Base-by-base conservation (phyloP, 306 rosid genomes). In the Begonia fuchsioides region DNA sequence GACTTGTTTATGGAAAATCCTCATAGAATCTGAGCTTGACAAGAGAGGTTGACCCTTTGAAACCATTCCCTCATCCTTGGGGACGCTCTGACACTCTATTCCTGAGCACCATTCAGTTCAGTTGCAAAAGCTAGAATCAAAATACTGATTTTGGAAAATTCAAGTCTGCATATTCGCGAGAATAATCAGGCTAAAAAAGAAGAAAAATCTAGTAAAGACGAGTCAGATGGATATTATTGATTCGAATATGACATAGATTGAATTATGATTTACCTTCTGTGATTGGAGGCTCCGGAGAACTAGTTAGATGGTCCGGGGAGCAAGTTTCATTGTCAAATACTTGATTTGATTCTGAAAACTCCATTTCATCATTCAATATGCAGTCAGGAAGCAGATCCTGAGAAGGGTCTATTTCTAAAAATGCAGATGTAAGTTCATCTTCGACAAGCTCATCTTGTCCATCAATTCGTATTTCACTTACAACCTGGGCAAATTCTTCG, bases 201-300 rank as follows among this genome's bases (percentile, higher is more conserved):
- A 9, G 19, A 13, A 19, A 17, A 46, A 12, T 20, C 5, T 20
- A 20, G 32, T n/a, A n/a, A n/a, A n/a, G n/a, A n/a, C n/a, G n/a
- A n/a, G n/a, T n/a, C n/a, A n/a, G n/a, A n/a, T n/a, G n/a, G n/a
- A n/a, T n/a, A n/a, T n/a, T n/a, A n/a, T n/a, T n/a, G n/a, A n/a
- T n/a, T n/a, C n/a, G n/a, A n/a, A 20, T 6, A 20, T 20, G 0
- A 20, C 32, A 20, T n/a, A n/a, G n/a, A 20, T 20, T 20, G 3
- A 20, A 3, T 20, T 20, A 20, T 20, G 32, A 20, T 10, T 47
- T 83, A 90, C 98, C 98, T 77, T 75, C 59, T 49, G 39, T 50
- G 11, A 52, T 32, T 16, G 64, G 45, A 20, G 44, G 51, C 15
- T 66, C 73, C 54, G 63, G 66, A 26, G 3, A 8, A 50, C 49